These are phyloP conservation scores for Daldinia vernicosa DNA, from an alignment of 495 filamentous ascomycete genomes.

Conservation along the genomic window DNA sequence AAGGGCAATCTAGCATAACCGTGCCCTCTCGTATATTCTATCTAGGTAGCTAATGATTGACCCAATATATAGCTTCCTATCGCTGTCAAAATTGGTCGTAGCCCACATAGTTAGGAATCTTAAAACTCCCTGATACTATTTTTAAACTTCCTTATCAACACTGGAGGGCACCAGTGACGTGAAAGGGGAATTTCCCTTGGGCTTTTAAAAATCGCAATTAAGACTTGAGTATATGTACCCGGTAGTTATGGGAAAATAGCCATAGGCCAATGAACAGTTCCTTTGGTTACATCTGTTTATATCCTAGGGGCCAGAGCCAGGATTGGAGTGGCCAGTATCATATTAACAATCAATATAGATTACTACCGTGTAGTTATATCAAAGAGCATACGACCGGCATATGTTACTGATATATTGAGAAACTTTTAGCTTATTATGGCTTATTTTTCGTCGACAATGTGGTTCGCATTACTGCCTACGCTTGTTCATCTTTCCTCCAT, in stretches of 20 bases:
- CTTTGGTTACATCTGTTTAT: neutral
- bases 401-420: neutral
- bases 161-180: neutral
- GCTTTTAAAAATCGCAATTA: neutral
- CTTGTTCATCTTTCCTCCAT: neutral
- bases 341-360: constrained; percentile 29
- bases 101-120: neutral
- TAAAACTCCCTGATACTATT: neutral
- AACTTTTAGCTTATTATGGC: constrained; percentile 6
- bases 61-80: no score
- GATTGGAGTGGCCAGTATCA: neutral
- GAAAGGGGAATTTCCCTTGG: neutral
- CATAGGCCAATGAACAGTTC: constrained; percentile 16
- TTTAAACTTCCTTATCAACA: neutral
- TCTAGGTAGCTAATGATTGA: no score
- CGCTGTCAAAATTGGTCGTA: neutral
- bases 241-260: constrained; percentile 34
- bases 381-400: constrained; percentile 18
- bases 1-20: no score
- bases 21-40: no score
- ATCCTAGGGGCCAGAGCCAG: neutral
- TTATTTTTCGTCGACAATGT: neutral
- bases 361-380: constrained; percentile 8
- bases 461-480: neutral
- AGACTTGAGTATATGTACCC: constrained; percentile 1